A percentile compares a stretch with the other conserved stretches of the same genome.
These are phyloP conservation scores for Macrotyloma uniflorum DNA, from an alignment of 306 rosid genomes.

Conservation along the genomic window DNA sequence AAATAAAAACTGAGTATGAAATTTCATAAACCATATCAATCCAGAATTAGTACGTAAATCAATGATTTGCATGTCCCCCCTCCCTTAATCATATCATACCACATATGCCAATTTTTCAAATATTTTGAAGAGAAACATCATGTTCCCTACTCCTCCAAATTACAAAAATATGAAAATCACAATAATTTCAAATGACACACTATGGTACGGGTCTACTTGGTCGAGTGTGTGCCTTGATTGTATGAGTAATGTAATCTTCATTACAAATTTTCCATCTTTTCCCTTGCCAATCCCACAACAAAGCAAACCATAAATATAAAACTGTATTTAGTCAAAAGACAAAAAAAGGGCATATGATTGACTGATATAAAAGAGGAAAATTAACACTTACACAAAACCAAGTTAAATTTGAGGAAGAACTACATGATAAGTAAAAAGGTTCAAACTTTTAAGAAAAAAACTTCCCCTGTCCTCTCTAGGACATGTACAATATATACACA, in stretches of 20 bases:
- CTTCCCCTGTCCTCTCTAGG: background rate
- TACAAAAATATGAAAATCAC: background rate
- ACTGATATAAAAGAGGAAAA: background rate
- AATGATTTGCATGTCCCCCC: background rate
- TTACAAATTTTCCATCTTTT: background rate
- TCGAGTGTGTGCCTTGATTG: background rate
- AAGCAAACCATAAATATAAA: conserved; percentile 18
- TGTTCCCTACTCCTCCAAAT: conserved; percentile 10
- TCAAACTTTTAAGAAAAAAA: conserved; percentile 20
- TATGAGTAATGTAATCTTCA: background rate
- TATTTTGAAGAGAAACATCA: background rate
- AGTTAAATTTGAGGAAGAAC: conserved; percentile 11
- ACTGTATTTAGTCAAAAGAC: background rate
- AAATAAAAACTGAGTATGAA: background rate
- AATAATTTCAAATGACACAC: background rate
- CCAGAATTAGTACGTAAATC: conserved; percentile 22
- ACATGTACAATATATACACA: background rate
- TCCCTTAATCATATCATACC: background rate
- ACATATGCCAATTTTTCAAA: conserved; percentile 1
- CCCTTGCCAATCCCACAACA: background rate
- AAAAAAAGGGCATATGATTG: background rate
- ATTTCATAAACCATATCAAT: conserved; percentile 17
- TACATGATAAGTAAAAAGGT: conserved; percentile 15
- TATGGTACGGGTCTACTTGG: background rate
- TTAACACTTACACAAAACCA: background rate